Evolutionary conservation across 1,139 yeast species (phyloP), one percentile per base, ranked within the genome.

Genomic region (Candida smagusa): DNA sequence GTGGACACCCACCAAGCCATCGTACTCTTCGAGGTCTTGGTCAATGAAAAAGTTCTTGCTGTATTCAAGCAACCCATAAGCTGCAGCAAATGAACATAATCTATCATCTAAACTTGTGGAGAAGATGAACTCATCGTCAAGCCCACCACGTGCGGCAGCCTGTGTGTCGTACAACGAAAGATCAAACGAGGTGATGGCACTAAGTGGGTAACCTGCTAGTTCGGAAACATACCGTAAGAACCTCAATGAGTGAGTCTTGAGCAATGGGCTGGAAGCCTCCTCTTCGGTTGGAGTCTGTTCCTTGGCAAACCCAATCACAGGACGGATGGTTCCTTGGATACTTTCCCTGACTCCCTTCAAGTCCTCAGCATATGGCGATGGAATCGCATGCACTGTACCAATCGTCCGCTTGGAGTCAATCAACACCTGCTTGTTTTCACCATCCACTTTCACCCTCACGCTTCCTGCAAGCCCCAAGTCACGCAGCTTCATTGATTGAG

Each of bases 401-500:
- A 40, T 38, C 3, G 43, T 41, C 7, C 11, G 13, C 27, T 37
- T 31, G 1, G 74, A 67, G 34, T 61, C 61, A 8, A 71, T 59
- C 34, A 68, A 49, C 34, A 54, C 52, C 7, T 61, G 54, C 5
- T 31, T 35, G 7, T 63, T 45, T 31, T 51, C 52, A 2, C 61
- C 68, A 35, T 49, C 43, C 11, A 42, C 40, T 39, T 52, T 56
- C 6, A 66, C 58, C 38, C 66, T 52, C 25, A 70, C 55, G 33
- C 68, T 53, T 9, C 77, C 77, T n/a, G 75, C 76, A 36, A 71
- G 48, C 6, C 73, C 76, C 41, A 71, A 64, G 47, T 71, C 77
- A 44, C 77, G 53, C 46, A 69, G 74, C 52, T 67, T 58, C 72
- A 74, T 68, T 2, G 61, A 47, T 16, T 53, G 50, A 9, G 55